A percentile compares a stretch with the other conserved stretches of the same genome.
Evolutionary conservation across 352 stramenopile genomes (phyloP).

Genomic region (Ophiocytium majus): DNA sequence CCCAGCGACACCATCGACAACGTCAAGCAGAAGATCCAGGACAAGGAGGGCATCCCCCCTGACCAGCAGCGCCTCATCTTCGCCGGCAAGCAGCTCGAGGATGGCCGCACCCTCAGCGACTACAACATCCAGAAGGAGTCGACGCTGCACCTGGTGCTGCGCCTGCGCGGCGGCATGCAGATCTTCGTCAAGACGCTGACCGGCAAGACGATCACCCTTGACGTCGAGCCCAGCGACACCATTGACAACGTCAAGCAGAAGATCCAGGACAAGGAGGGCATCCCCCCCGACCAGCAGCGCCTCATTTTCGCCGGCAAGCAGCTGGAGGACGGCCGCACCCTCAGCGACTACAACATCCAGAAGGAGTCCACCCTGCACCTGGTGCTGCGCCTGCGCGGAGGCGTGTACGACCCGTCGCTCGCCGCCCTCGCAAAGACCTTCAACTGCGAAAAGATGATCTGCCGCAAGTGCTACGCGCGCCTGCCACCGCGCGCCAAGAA

Average conservation of each 20-base stretch:
- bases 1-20: constrained; percentile 98
- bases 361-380: constrained; percentile 81
- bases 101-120: constrained; percentile 83
- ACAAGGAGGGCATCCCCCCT: constrained; percentile 99
- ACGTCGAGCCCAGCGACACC: constrained; percentile 97
- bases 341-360: constrained; percentile 84
- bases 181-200: too few species aligned
- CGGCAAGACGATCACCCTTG: too few species aligned
- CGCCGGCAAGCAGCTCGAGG: constrained; percentile 99
- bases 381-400: constrained; percentile 55
- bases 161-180: constrained; percentile 71
- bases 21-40: constrained; percentile 99
- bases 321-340: constrained; percentile 82
- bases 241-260: constrained; percentile 99
- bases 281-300: constrained; percentile 98
- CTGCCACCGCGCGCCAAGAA: constrained; percentile 81
- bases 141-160: constrained; percentile 61
- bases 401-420: constrained; percentile 80
- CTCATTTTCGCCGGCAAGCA: constrained; percentile 99
- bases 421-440: constrained; percentile 96
- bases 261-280: constrained; percentile 99
- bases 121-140: constrained; percentile 82
- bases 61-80: constrained; percentile 99
- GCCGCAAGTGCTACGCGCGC: constrained; percentile 86
- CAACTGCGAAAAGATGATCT: constrained; percentile 99